A percentile compares a stretch with the other conserved stretches of the same genome.
phyloP scores from a whole-genome alignment of 176 grass and related monocot genomes.

The Triticum timopheevii region DNA sequence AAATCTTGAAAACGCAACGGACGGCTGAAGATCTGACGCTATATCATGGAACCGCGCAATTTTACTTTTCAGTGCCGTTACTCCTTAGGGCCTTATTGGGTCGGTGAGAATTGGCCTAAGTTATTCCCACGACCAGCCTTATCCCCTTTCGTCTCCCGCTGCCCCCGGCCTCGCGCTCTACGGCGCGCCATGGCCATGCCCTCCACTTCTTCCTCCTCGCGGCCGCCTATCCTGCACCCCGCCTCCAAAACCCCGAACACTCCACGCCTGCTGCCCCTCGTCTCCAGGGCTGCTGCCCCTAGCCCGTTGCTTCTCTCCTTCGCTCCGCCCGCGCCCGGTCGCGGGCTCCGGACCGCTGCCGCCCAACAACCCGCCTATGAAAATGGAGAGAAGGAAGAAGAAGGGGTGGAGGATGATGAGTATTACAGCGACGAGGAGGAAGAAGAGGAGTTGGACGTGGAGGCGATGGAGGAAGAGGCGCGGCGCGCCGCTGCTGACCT shows the following conservation, averaged over 20 bases:
- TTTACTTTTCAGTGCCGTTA: too few relatives aligned
- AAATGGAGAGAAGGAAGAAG: background rate
- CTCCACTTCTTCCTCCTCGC: slow-evolving; percentile 24
- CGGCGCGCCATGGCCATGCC: slow-evolving; percentile 28
- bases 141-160: background rate
- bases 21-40: too few relatives aligned
- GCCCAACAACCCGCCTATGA: slow-evolving; percentile 7
- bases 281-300: background rate
- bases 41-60: too few relatives aligned
- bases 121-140: background rate
- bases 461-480: slow-evolving; percentile 86
- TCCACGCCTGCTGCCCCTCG: background rate
- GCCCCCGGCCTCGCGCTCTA: background rate
- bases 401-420: background rate
- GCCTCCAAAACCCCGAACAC: background rate
- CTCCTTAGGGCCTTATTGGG: too few relatives aligned
- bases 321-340: slow-evolving; percentile 2
- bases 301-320: slow-evolving; percentile 24
- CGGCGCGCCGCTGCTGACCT: slow-evolving; percentile 60
- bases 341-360: background rate
- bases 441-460: slow-evolving; percentile 47
- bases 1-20: too few relatives aligned
- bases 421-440: slow-evolving; percentile 24
- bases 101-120: too few relatives aligned
- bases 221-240: slow-evolving; percentile 7